Conservation (phyloP, 192 early-diverging fungal species). For the Backusella parvicylindrica region DNA sequence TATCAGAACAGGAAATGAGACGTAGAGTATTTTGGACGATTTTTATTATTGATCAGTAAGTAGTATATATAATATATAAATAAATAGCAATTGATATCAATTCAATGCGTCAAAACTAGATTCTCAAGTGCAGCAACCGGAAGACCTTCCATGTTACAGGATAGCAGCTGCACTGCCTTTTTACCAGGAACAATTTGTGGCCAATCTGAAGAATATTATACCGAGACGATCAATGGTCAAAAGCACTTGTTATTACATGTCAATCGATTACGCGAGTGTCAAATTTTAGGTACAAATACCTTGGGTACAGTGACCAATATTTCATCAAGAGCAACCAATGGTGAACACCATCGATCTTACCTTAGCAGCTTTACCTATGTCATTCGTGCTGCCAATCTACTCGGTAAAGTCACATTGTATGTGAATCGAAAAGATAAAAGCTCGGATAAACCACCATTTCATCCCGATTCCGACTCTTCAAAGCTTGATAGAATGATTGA, state of each 20-base stretch:
- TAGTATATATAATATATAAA: too few relatives aligned
- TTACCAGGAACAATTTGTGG: slow-evolving; percentile 32
- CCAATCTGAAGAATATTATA: background rate
- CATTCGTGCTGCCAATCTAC: slow-evolving; percentile 35
- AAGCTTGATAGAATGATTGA: slow-evolving; percentile 34
- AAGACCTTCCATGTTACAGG: slow-evolving; percentile 44
- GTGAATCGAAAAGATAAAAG: slow-evolving; percentile 41
- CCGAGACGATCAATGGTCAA: background rate
- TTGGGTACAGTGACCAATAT: background rate
- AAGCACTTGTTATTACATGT: background rate
- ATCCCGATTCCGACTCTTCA: slow-evolving; percentile 44
- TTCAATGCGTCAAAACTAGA: too few relatives aligned
- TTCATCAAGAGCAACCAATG: background rate
- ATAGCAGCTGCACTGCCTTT: slow-evolving; percentile 43
- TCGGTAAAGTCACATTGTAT: slow-evolving; percentile 41
- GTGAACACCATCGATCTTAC: slow-evolving; percentile 70
- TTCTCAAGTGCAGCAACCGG: slow-evolving; percentile 41
- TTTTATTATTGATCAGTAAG: slow-evolving; percentile 50
- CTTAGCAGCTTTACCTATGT: slow-evolving; percentile 56
- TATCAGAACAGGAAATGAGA: slow-evolving; percentile 46
- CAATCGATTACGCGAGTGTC: background rate
- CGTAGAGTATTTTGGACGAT: slow-evolving; percentile 51
- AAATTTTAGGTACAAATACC: background rate
- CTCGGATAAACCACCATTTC: slow-evolving; percentile 29
- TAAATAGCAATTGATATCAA: too few relatives aligned